These are phyloP conservation scores for Fusarium sp. DNA, from an alignment of 2,329 filamentous ascomycete species.

Conservation along the genomic window DNA sequence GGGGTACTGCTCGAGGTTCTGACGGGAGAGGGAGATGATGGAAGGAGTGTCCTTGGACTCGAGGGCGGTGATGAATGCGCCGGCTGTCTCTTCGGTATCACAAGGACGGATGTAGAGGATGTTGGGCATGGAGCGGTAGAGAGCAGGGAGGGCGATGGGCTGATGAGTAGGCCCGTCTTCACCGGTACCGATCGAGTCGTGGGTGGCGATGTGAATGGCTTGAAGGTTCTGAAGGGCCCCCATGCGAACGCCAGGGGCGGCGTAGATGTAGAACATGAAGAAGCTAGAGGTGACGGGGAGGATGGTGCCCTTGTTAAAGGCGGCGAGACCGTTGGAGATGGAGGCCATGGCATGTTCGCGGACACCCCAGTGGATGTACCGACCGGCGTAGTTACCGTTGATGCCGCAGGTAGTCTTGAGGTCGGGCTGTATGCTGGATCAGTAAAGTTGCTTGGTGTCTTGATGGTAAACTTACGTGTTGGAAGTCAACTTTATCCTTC, in stretches of 20 bases:
- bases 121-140: constrained; percentile 71
- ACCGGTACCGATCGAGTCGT: constrained; percentile 67
- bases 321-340: constrained; percentile 67
- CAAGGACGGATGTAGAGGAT: constrained; percentile 67
- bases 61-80: constrained; percentile 62
- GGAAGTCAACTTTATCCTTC: constrained; percentile 61
- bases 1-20: constrained; percentile 53
- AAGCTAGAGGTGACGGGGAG: constrained; percentile 67
- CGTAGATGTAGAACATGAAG: constrained; percentile 70
- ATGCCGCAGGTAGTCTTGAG: constrained; percentile 56
- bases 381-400: constrained; percentile 63
- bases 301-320: constrained; percentile 63
- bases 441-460: not conserved
- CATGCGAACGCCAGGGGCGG: constrained; percentile 68
- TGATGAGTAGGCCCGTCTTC: constrained; percentile 71
- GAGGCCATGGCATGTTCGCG: constrained; percentile 69
- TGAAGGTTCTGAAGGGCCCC: constrained; percentile 64
- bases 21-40: constrained; percentile 60
- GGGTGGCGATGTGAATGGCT: constrained; percentile 67
- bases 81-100: constrained; percentile 66
- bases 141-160: constrained; percentile 63
- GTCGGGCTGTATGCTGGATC: constrained; percentile 43
- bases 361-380: constrained; percentile 68
- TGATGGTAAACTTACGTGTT: constrained; percentile 46
- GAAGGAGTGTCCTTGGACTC: constrained; percentile 52